phyloP scores from a whole-genome alignment of 2,329 filamentous ascomycete genomes.

The Colletotrichum chrysophilum region DNA sequence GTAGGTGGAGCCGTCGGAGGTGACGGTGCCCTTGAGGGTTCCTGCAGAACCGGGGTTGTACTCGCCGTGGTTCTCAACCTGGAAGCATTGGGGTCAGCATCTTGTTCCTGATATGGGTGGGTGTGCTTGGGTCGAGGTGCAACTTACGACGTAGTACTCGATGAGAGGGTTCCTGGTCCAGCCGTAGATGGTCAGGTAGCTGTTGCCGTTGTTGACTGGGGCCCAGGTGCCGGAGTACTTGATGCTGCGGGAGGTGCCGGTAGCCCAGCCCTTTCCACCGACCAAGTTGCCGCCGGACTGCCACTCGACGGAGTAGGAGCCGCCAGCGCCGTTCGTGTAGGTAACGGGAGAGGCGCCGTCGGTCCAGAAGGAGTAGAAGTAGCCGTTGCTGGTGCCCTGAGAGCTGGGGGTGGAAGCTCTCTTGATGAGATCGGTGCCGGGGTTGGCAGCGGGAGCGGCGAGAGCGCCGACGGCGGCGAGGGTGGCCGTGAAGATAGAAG shows the following conservation, averaged over 20 bases:
- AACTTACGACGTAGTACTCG: slow-evolving; percentile 34
- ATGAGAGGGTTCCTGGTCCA: slow-evolving; percentile 37
- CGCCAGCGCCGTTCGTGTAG: slow-evolving; percentile 49
- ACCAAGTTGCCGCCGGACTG: slow-evolving; percentile 56
- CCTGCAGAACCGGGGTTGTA: slow-evolving; percentile 40
- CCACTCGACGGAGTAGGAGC: slow-evolving; percentile 52
- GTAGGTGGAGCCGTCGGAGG: slow-evolving; percentile 40
- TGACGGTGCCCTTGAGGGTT: slow-evolving; percentile 37
- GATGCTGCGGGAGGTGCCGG: slow-evolving; percentile 45
- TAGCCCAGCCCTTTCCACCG: slow-evolving; percentile 63
- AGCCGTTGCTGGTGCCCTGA: slow-evolving; percentile 38
- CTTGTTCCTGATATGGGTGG: background rate
- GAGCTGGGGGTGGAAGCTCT: slow-evolving; percentile 29
- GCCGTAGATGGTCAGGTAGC: slow-evolving; percentile 43
- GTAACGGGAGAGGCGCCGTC: slow-evolving; percentile 41
- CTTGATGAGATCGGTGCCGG: slow-evolving; percentile 7
- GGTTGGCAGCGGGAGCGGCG: slow-evolving; percentile 11
- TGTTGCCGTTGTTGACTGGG: slow-evolving; percentile 34
- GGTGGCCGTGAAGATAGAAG: slow-evolving; percentile 13
- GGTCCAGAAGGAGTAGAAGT: slow-evolving; percentile 51
- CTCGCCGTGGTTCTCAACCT: slow-evolving; percentile 39
- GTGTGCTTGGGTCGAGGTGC: background rate
- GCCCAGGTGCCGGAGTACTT: slow-evolving; percentile 34
- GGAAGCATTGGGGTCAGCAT: background rate
- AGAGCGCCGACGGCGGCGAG: slow-evolving; percentile 16